Conservation (phyloP, 2,329 filamentous ascomycete species). For the Phyllosticta paracitricarpa region DNA sequence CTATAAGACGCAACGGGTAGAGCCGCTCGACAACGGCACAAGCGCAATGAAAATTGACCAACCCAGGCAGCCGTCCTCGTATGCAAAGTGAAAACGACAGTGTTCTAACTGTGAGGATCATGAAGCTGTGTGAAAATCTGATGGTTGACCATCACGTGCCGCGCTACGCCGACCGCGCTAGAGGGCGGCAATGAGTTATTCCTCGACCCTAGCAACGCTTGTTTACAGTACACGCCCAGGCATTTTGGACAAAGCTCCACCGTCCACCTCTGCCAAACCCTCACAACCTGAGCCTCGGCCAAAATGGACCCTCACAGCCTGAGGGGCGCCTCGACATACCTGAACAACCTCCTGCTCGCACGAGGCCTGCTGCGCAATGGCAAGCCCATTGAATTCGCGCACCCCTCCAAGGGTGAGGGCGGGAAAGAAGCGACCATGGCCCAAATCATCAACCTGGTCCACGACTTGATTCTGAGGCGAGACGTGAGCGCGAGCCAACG, state of each 20-base stretch:
- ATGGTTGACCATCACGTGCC: neutral
- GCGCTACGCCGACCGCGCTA: neutral
- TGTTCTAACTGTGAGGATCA: neutral
- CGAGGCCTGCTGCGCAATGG: conserved; percentile 54
- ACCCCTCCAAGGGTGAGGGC: conserved; percentile 53
- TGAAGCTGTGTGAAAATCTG: conserved; percentile 2
- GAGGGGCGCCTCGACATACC: conserved; percentile 51
- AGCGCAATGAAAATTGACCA: neutral
- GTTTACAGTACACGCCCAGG: neutral
- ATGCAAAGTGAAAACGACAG: neutral
- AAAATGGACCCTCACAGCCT: conserved; percentile 40
- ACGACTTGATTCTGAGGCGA: conserved; percentile 81
- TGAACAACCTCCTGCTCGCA: conserved; percentile 57
- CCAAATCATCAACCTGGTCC: conserved; percentile 82
- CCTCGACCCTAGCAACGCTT: conserved; percentile 5
- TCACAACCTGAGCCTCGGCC: neutral
- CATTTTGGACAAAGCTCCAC: neutral
- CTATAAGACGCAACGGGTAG: neutral
- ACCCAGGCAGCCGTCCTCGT: neutral
- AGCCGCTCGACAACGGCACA: neutral
- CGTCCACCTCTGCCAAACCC: conserved; percentile 10
- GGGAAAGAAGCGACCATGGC: conserved; percentile 64
- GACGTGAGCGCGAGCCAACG: conserved; percentile 53
- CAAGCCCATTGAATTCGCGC: conserved; percentile 71
- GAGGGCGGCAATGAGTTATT: neutral